These are phyloP conservation scores for Entomophthora muscae DNA, from an alignment of 371 early-diverging fungal genomes.

Conservation along the genomic window DNA sequence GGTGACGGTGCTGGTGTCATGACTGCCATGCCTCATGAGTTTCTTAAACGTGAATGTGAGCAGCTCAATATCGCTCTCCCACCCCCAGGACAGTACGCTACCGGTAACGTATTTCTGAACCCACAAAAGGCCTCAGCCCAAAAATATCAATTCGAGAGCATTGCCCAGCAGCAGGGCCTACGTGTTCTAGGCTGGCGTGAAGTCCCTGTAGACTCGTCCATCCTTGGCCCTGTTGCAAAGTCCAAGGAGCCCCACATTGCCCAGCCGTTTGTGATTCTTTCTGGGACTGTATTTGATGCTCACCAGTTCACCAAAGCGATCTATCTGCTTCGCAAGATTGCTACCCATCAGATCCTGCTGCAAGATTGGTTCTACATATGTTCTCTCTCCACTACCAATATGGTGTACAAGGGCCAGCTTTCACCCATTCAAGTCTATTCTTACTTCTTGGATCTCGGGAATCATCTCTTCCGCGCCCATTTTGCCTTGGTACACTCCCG, in stretches of 20 bases:
- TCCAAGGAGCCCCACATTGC: constrained; percentile 84
- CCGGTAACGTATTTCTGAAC: constrained; percentile 82
- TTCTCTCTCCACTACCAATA: constrained; percentile 78
- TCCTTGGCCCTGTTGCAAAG: constrained; percentile 73
- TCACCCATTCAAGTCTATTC: constrained; percentile 83
- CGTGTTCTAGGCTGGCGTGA: constrained; percentile 75
- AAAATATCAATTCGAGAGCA: constrained; percentile 52
- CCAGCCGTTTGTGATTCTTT: constrained; percentile 71
- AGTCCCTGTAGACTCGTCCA: constrained; percentile 68
- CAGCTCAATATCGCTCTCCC: constrained; percentile 41
- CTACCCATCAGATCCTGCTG: constrained; percentile 57
- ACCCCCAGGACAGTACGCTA: constrained; percentile 67
- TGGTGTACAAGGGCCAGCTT: constrained; percentile 91
- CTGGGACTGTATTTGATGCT: constrained; percentile 29
- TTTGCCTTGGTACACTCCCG: constrained; percentile 95
- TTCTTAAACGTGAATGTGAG: constrained; percentile 31
- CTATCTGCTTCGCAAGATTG: constrained; percentile 74
- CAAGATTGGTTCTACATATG: constrained; percentile 90
- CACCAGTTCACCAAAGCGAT: constrained; percentile 68
- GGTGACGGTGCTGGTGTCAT: constrained; percentile 87
- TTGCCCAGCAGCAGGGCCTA: constrained; percentile 49
- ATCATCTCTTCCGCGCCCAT: constrained; percentile 60
- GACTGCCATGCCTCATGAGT: constrained; percentile 79
- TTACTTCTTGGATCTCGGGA: constrained; percentile 77
- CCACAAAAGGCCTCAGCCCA: constrained; percentile 36